Evolutionary conservation across 139 green algal species (phyloP).

Genomic region (Chlamydomonas asymmetrica): DNA sequence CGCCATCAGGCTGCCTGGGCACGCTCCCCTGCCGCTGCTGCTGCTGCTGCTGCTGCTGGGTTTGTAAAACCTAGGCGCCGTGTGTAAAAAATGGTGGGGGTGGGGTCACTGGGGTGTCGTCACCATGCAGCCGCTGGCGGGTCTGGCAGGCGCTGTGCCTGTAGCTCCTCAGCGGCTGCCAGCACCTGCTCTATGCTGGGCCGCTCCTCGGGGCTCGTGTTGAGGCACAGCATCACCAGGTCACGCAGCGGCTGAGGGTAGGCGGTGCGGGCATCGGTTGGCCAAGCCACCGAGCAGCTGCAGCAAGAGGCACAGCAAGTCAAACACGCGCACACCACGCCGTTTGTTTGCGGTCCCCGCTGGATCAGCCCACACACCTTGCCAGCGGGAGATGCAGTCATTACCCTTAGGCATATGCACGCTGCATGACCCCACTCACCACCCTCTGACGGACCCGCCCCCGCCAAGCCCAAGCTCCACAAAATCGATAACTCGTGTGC

Average conservation of each 20-base stretch:
- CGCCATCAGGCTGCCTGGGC: no score
- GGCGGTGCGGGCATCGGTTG: conserved; percentile 1
- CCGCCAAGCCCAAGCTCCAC: no score
- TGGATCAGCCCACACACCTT: neutral
- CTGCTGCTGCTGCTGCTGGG: no score
- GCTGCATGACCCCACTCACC: neutral
- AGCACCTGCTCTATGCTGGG: neutral
- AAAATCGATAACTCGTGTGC: no score
- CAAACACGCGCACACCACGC: no score
- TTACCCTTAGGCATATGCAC: neutral
- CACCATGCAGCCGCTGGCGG: no score
- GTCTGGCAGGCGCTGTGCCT: neutral
- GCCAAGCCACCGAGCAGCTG: conserved; percentile 48
- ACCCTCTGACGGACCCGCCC: no score
- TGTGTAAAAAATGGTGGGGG: no score
- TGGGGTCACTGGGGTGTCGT: no score
- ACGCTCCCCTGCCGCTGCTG: no score
- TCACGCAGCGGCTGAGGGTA: conserved; percentile 50
- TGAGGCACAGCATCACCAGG: conserved; percentile 33
- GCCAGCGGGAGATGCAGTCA: neutral
- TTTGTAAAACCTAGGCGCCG: no score
- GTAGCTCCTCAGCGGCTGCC: neutral
- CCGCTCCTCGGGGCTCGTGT: neutral
- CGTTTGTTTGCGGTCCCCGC: neutral
- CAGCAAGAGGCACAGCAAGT: neutral